Evolutionary conservation across 2,329 filamentous ascomycete genomes (phyloP).

Genomic region (Coniochaeta ligniaria): DNA sequence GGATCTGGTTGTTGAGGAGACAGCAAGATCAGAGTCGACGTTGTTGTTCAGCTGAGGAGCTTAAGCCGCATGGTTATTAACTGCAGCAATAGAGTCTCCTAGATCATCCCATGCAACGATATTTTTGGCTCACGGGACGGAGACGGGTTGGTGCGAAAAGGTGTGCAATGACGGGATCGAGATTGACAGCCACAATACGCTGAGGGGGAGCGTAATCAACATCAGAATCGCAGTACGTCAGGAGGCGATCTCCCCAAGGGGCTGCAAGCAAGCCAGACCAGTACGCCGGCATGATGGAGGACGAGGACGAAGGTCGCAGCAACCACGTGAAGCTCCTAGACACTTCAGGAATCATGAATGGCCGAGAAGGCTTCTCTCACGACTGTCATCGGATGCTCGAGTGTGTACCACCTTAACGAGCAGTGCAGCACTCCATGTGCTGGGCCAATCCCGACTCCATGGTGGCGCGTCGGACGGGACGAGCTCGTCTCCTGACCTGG

Average conservation of each 20-base stretch:
- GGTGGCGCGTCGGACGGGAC: not conserved
- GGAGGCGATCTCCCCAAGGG: not conserved
- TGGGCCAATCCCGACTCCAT: not conserved
- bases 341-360: not conserved
- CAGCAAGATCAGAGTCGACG: not conserved
- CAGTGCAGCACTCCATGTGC: not conserved
- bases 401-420: not conserved
- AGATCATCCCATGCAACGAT: constrained; percentile 8
- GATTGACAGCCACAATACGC: constrained; percentile 8
- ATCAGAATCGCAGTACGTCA: not conserved
- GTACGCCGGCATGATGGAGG: not conserved
- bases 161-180: constrained; percentile 10
- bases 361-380: not conserved
- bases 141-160: constrained; percentile 2
- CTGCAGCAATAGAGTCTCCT: constrained; percentile 4
- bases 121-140: constrained; percentile 14
- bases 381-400: not conserved
- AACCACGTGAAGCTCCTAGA: not conserved
- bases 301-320: not conserved
- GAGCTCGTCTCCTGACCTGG: not conserved
- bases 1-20: not conserved
- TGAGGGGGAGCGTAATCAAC: not conserved
- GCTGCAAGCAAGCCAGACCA: not conserved
- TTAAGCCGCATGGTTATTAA: constrained; percentile 7
- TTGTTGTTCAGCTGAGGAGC: constrained; percentile 7